These are phyloP conservation scores for Aspergillus nomiae DNA, from an alignment of 2,329 filamentous ascomycete species.

Conservation along the genomic window DNA sequence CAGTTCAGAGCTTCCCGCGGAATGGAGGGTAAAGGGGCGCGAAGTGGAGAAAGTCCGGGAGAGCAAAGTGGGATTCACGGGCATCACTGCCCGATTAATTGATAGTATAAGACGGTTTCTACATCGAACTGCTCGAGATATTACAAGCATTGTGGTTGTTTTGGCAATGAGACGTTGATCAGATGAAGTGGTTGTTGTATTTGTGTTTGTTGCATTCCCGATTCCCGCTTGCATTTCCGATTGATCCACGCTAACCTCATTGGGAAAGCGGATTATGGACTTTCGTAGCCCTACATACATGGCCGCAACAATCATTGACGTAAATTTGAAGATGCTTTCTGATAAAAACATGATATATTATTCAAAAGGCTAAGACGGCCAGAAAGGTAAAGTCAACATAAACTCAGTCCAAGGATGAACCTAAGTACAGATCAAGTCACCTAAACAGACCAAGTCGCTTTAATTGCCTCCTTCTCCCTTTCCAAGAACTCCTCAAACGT, in stretches of 20 bases:
- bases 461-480: slow-evolving; percentile 38
- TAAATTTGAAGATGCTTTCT: too few species aligned
- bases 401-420: neutral
- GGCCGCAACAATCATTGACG: too few species aligned
- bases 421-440: neutral
- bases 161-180: neutral
- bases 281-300: neutral
- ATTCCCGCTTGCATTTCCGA: neutral
- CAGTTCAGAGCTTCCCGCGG: neutral
- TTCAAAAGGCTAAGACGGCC: neutral
- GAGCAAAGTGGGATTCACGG: neutral
- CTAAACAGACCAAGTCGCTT: slow-evolving; percentile 16
- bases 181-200: neutral
- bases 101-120: neutral
- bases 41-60: neutral
- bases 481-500: slow-evolving; percentile 49
- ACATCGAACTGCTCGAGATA: neutral
- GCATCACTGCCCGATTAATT: neutral
- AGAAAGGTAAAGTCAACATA: neutral
- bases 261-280: neutral
- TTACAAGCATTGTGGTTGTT: neutral
- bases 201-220: neutral
- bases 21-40: neutral
- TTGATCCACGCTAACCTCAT: neutral
- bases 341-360: too few species aligned